Evolutionary conservation across 1,284 basidiomycete species (phyloP).

Genomic region (Trichosporon sp.): DNA sequence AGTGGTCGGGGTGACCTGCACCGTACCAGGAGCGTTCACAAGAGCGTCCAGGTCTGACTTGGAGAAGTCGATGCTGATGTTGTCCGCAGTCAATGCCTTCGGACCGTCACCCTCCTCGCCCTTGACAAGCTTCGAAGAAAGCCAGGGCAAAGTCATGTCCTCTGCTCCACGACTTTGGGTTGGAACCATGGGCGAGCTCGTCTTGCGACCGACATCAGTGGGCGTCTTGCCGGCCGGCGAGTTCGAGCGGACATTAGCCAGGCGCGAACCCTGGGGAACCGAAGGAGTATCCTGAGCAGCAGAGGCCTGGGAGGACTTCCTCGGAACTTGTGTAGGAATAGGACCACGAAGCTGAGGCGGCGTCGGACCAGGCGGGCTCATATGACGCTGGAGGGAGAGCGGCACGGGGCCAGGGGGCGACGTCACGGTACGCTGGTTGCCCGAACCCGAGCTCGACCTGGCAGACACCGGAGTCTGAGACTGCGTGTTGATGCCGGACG

Average conservation of each 20-base stretch:
- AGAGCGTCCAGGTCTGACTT: slow-evolving; percentile 28
- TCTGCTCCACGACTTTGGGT: background rate
- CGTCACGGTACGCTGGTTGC: background rate
- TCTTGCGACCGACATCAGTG: background rate
- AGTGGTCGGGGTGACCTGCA: slow-evolving; percentile 30
- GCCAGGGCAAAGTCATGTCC: slow-evolving; percentile 15
- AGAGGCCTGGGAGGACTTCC: background rate
- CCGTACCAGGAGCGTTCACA: slow-evolving; percentile 19
- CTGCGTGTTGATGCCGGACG: background rate
- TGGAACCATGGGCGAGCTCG: background rate
- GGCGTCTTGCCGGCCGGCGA: background rate
- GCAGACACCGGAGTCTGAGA: background rate
- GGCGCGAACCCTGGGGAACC: background rate
- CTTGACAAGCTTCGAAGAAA: slow-evolving; percentile 19
- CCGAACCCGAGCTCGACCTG: background rate
- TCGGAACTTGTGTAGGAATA: background rate
- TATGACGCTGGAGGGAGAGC: background rate
- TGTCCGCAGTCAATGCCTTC: slow-evolving; percentile 18
- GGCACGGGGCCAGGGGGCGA: background rate
- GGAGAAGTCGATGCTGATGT: slow-evolving; percentile 28
- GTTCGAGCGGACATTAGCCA: background rate
- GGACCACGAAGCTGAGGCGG: slow-evolving; percentile 1
- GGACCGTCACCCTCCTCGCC: slow-evolving; percentile 15
- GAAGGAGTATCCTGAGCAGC: slow-evolving; percentile 1
- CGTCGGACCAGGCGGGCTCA: background rate